Conservation (phyloP, 2,329 filamentous ascomycete genomes). For the Taxawa tesnikishii region DNA sequence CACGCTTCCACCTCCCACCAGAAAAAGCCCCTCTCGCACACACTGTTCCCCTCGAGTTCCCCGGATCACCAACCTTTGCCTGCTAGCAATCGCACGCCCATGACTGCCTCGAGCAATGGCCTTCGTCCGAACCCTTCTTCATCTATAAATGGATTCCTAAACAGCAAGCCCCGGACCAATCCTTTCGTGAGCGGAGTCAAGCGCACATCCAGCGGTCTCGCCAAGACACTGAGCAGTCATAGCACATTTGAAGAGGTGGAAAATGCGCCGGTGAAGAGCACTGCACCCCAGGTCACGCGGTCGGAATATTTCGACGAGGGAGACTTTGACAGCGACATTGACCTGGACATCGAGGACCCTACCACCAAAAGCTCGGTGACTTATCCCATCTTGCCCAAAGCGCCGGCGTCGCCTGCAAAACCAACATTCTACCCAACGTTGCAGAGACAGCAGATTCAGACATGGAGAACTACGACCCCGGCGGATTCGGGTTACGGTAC, state of each 20-base stretch:
- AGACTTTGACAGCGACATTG: conserved; percentile 76
- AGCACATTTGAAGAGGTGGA: conserved; percentile 29
- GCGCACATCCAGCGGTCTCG: conserved; percentile 32
- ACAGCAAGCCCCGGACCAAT: conserved; percentile 9
- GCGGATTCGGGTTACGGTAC: conserved; percentile 15
- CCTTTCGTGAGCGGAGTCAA: conserved; percentile 25
- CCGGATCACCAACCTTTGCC: too few relatives aligned
- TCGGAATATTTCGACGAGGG: conserved; percentile 58
- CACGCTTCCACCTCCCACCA: conserved; percentile 19
- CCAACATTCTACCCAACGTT: conserved; percentile 16
- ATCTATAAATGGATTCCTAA: conserved; percentile 13
- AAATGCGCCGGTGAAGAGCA: conserved; percentile 18
- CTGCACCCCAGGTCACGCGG: conserved; percentile 11
- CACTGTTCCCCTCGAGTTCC: conserved; percentile 47
- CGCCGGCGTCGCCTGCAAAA: conserved; percentile 11
- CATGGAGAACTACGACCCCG: neutral
- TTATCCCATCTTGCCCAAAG: conserved; percentile 28
- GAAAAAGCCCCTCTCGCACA: conserved; percentile 28
- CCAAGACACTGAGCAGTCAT: conserved; percentile 27
- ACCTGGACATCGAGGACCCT: conserved; percentile 58
- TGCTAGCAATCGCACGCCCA: too few relatives aligned
- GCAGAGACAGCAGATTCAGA: conserved; percentile 12
- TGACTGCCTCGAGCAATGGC: too few relatives aligned
- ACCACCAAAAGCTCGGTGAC: conserved; percentile 30
- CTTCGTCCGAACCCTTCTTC: conserved; percentile 18